Evolutionary conservation across 257 asterid genomes (phyloP).

Genomic region (Scutellaria barbata): DNA sequence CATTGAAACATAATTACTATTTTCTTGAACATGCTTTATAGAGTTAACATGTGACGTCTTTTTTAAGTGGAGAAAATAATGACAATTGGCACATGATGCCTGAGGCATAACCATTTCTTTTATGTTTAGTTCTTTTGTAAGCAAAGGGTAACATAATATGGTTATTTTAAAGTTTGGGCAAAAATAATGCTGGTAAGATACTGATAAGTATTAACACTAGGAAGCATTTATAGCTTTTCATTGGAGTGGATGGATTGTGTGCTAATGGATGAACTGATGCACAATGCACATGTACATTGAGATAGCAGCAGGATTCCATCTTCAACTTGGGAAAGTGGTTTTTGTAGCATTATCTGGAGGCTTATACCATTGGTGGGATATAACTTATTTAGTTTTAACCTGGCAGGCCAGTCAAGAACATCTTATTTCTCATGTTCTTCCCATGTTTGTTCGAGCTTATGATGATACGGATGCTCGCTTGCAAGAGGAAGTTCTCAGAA

Average conservation of each 20-base stretch:
- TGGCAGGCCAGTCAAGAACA: slow-evolving; percentile 90
- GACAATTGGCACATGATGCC: neutral
- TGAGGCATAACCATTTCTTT: neutral
- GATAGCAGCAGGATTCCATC: slow-evolving; percentile 1
- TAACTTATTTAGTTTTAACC: slow-evolving; percentile 26
- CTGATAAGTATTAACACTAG: neutral
- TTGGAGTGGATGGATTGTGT: no score
- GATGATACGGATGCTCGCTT: slow-evolving; percentile 94
- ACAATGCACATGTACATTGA: neutral
- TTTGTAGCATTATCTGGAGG: slow-evolving; percentile 24
- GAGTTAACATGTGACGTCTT: neutral
- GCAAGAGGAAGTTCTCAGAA: slow-evolving; percentile 98
- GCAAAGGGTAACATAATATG: neutral
- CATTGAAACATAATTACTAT: neutral
- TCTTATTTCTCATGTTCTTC: slow-evolving; percentile 79
- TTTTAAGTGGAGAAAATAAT: neutral
- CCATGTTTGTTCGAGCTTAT: slow-evolving; percentile 94
- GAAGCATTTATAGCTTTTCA: no score
- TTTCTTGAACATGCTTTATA: neutral
- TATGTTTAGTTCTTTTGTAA: neutral
- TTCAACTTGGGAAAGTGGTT: slow-evolving; percentile 12
- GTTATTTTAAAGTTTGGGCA: neutral
- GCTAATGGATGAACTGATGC: neutral
- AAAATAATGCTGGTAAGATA: slow-evolving; percentile 12
- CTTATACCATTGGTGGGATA: slow-evolving; percentile 35